Percentiles rank a stretch among this genome's conserved stretches.
These are phyloP conservation scores for Rhizopogon rudus DNA, from an alignment of 768 basidiomycete species.

Conservation along the genomic window DNA sequence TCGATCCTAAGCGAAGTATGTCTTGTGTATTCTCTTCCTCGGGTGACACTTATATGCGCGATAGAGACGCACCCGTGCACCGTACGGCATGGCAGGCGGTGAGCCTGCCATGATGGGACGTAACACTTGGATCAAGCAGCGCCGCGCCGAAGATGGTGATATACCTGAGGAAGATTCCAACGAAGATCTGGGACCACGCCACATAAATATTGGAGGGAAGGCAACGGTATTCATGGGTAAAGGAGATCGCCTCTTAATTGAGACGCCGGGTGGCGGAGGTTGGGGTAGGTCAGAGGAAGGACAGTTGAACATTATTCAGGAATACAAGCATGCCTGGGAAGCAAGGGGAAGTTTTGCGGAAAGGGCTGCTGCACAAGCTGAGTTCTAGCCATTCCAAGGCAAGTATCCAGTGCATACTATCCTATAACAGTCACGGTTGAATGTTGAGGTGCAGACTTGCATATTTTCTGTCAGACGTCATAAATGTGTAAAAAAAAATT, in stretches of 20 bases:
- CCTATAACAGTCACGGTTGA: not conserved
- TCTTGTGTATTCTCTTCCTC: not conserved
- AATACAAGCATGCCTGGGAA: slow-evolving; percentile 44
- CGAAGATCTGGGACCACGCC: slow-evolving; percentile 34
- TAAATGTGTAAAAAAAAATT: not conserved
- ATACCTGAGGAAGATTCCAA: slow-evolving; percentile 31
- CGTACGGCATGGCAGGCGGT: slow-evolving; percentile 85
- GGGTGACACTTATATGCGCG: not conserved
- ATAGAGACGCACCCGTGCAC: slow-evolving; percentile 78
- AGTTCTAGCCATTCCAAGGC: slow-evolving; percentile 34
- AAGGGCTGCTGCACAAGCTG: slow-evolving; percentile 56
- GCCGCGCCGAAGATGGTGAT: slow-evolving; percentile 66
- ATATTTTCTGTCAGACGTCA: not conserved
- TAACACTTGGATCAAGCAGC: slow-evolving; percentile 84
- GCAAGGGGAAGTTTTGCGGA: slow-evolving; percentile 69
- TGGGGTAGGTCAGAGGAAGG: slow-evolving; percentile 50
- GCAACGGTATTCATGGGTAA: slow-evolving; percentile 86
- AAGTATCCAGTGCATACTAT: not conserved
- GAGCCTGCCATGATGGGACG: slow-evolving; percentile 63
- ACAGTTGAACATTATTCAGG: slow-evolving; percentile 23
- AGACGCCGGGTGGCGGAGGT: slow-evolving; percentile 90
- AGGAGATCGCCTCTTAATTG: slow-evolving; percentile 73
- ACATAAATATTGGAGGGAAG: slow-evolving; percentile 88
- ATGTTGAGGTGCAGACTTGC: not conserved
- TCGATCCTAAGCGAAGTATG: slow-evolving; percentile 82